Evolutionary conservation across 2,329 filamentous ascomycete genomes (phyloP), one percentile per base, ranked within the genome.

Genomic region (Fusarium redolens): DNA sequence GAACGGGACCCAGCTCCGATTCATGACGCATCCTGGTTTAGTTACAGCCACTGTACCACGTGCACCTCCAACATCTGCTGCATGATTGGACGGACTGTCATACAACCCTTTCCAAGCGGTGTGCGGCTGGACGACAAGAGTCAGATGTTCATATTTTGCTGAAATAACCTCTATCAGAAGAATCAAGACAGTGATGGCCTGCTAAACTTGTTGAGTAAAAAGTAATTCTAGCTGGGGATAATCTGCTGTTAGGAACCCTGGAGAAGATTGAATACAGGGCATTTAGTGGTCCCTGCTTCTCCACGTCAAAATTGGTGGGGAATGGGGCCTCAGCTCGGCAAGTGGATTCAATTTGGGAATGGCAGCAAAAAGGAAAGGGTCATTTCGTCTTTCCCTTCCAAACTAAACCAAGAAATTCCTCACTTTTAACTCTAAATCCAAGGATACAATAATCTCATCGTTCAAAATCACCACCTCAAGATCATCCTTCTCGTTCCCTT

Each of bases 281-380:
- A 51, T 71, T 51, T 56, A 68, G 71, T 61, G 57, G 58, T 20
- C 45, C 55, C 56, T 61, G 64, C 47, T 71, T 63, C 70, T 71
- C 71, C 71, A 74, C 57, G 65, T 69, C 61, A 20, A 68, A 61
- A 31, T 43, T 72, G 71, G 71, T 60, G 67, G 66, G 71, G 67
- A 43, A 68, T 12, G 40, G 41, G 60, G 56, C 61, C 43, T 30
- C 38, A 52, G 47, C 33, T 57, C 55, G 71, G 58, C 59, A 69
- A 69, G 71, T 74, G 71, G 71, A 56, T 52, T 74, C 51, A 41
- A 47, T 65, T 54, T 38, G 55, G 55, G 35, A 33, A 60, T 33
- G 28, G 35, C 20, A 58, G 47, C 30, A 48, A 48, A 44, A 44
- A 51, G 35, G 38, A 47, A 57, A 61, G 15, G 57, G 63, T 72